Evolutionary conservation across 139 green algal genomes (phyloP), one percentile per base, ranked within the genome.

Genomic region (Coelastrella sp.): DNA sequence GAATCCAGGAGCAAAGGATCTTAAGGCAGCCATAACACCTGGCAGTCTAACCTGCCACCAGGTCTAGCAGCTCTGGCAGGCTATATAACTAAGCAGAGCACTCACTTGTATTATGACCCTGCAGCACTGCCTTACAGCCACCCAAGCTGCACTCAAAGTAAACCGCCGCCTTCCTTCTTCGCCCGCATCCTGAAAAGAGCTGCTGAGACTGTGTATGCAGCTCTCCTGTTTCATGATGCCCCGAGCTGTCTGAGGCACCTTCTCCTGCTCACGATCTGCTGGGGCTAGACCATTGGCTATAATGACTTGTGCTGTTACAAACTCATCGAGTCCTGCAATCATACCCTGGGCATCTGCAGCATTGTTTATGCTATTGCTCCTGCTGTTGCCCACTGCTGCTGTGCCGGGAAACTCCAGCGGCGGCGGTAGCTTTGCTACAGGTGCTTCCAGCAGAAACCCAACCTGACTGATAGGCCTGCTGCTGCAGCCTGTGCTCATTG

Each of bases 281-380:
- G 61, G 24, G 60, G 5, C 27, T 12, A 58, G 22, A 59, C n/a
- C 58, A 9, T 19, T 76, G 24, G 35, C 58, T 7, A 75, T 4
- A 8, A 87, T 68, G 11, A 87, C 82, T 20, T 87, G 60, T 60
- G 60, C 82, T 63, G 79, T 85, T 14, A 85, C 79, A 56, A 35
- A 85, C 10, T n/a, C 79, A 72, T 27, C 79, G 8, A 9, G 8
- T 72, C 20, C 56, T 72, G 19, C 20, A 14, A 72, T 24, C 17
- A 61, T 27, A 15, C 8, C 57, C 61, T 35, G 20, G 56, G 60
- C 20, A 57, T 85, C 79, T 72, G 68, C 17, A 27, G 68, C 19
- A 22, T 19, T 85, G 79, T 63, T 57, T 85, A 57, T 27, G 61
- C 57, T 85, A 57, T 12, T 70, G 78, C 27, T 63, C 24, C 79